Evolutionary conservation across 768 basidiomycete genomes (phyloP).

Genomic region (Phanerodontia chrysosporium): DNA sequence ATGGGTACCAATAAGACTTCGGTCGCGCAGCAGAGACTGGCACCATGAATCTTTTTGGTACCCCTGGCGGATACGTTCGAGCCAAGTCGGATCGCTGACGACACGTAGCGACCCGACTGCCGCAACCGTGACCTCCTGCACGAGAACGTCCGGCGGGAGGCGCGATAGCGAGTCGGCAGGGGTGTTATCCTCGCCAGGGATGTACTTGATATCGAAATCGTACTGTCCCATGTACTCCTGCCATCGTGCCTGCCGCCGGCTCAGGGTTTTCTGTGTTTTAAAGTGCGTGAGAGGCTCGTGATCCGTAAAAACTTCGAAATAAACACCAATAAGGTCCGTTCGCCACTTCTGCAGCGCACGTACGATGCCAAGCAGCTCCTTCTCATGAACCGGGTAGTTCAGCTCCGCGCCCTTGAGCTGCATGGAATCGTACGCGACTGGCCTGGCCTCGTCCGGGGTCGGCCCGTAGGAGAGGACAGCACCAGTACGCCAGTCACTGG

Average conservation of each 20-base stretch:
- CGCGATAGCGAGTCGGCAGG: conserved; percentile 29
- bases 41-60: background rate
- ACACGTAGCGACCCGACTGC: background rate
- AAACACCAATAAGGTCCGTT: conserved; percentile 15
- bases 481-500: conserved; percentile 26
- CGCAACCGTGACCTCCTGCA: background rate
- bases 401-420: conserved; percentile 24
- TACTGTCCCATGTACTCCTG: conserved; percentile 35
- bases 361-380: conserved; percentile 34
- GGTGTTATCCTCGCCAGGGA: conserved; percentile 35
- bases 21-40: background rate
- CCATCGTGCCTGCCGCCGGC: conserved; percentile 32
- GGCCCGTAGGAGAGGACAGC: conserved; percentile 29
- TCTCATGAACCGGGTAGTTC: conserved; percentile 35
- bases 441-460: conserved; percentile 28
- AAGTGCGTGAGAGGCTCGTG: conserved; percentile 34
- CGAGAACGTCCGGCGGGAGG: background rate
- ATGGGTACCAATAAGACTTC: background rate
- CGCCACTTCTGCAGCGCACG: conserved; percentile 24
- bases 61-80: background rate
- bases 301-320: conserved; percentile 29
- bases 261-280: conserved; percentile 28
- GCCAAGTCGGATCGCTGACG: background rate
- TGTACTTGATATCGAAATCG: conserved; percentile 31
- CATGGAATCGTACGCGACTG: conserved; percentile 30